A percentile compares a stretch with the other conserved stretches of the same genome.
These are phyloP conservation scores for cucumber (Cucumis sativus) DNA, from an alignment of 306 rosid species.

Conservation along the genomic window Cucumber_9930_V3 NC_026660.2:9439001-9439500, in stretches of 20 bases:
- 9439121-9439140: constrained; percentile 42
- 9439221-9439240: constrained; percentile 69
- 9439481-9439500: no score
- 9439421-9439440: constrained; percentile 44
- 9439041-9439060: not conserved
- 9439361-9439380: constrained; percentile 28
- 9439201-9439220: constrained; percentile 63
- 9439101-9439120: constrained; percentile 15
- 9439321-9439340: constrained; percentile 23
- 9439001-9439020: no score
- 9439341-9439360: constrained; percentile 27
- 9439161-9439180: constrained; percentile 48
- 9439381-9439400: constrained; percentile 32
- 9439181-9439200: constrained; percentile 41
- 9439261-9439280: not conserved
- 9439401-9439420: constrained; percentile 22
- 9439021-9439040: no score
- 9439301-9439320: not conserved
- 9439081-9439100: not conserved
- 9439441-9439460: constrained; percentile 64
- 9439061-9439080: no score
- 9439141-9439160: constrained; percentile 40
- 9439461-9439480: not conserved
- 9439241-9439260: constrained; percentile 18
- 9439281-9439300: not conserved